These are phyloP conservation scores for Infundibulicybe gibba DNA, from an alignment of 768 basidiomycete genomes.

Conservation along the genomic window DNA sequence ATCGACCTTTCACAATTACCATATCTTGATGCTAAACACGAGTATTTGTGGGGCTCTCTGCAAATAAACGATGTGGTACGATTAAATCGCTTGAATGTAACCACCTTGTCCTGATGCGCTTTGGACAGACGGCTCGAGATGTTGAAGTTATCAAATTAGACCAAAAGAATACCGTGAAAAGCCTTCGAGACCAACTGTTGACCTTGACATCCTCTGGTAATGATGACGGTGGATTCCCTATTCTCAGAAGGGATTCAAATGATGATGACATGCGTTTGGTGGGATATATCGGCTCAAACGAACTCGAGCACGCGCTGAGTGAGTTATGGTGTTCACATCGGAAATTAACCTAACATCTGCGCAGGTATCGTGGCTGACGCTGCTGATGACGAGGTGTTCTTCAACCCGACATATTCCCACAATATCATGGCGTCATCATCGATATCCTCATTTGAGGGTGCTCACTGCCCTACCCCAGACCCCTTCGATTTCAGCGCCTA, in stretches of 20 bases:
- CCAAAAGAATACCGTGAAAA: slow-evolving; percentile 70
- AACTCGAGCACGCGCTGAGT: slow-evolving; percentile 93
- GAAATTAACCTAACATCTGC: slow-evolving; percentile 1
- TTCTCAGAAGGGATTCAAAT: slow-evolving; percentile 52
- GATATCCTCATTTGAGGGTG: slow-evolving; percentile 52
- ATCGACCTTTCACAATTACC: slow-evolving; percentile 92
- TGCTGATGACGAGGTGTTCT: slow-evolving; percentile 61
- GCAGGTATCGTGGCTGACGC: slow-evolving; percentile 77
- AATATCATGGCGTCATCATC: slow-evolving; percentile 50
- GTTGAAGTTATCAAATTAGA: slow-evolving; percentile 74
- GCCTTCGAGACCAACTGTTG: slow-evolving; percentile 68
- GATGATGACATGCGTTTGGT: slow-evolving; percentile 61
- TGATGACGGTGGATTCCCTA: slow-evolving; percentile 85
- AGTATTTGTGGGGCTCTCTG: slow-evolving; percentile 81
- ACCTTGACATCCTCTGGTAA: slow-evolving; percentile 53
- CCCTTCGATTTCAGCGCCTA: slow-evolving; percentile 82
- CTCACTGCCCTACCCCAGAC: slow-evolving; percentile 32
- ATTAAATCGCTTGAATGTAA: slow-evolving; percentile 4
- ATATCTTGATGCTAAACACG: slow-evolving; percentile 87
- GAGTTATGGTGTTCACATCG: slow-evolving; percentile 21
- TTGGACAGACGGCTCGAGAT: slow-evolving; percentile 56
- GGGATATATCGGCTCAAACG: slow-evolving; percentile 89
- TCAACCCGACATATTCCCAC: slow-evolving; percentile 47
- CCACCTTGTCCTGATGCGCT: neutral
- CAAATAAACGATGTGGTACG: slow-evolving; percentile 79